phyloP scores from a whole-genome alignment of 179 eudicot genomes.

The Silene coronaria region DNA sequence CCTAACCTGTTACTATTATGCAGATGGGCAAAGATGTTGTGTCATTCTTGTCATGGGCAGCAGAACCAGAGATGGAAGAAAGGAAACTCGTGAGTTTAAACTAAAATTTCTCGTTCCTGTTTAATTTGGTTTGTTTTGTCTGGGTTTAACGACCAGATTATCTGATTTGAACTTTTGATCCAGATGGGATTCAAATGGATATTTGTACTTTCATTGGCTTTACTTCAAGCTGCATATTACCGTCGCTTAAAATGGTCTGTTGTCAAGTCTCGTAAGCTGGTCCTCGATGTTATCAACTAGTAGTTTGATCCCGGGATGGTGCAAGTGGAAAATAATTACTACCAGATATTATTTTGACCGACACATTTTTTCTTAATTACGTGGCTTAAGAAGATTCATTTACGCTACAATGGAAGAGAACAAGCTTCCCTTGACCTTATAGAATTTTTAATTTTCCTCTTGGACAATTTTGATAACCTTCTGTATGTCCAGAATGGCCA shows the following conservation, averaged over 20 bases:
- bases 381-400: slow-evolving; percentile 22
- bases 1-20: slow-evolving; percentile 12
- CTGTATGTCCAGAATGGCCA: slow-evolving; percentile 26
- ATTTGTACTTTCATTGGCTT: slow-evolving; percentile 71
- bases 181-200: slow-evolving; percentile 98
- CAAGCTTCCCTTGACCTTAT: slow-evolving; percentile 30
- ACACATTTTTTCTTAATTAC: slow-evolving; percentile 16
- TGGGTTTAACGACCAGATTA: not conserved
- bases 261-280: slow-evolving; percentile 71
- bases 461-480: slow-evolving; percentile 24
- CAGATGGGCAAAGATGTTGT: slow-evolving; percentile 96
- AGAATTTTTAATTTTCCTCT: slow-evolving; percentile 22
- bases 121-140: not conserved
- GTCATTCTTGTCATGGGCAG: slow-evolving; percentile 83
- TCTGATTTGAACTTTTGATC: slow-evolving; percentile 15
- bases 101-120: not conserved
- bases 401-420: slow-evolving; percentile 25
- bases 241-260: slow-evolving; percentile 90
- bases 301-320: slow-evolving; percentile 12
- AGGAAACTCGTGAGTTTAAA: slow-evolving; percentile 61
- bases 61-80: slow-evolving; percentile 99
- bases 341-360: slow-evolving; percentile 22
- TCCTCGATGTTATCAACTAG: slow-evolving; percentile 80
- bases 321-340: slow-evolving; percentile 28
- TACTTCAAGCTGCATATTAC: slow-evolving; percentile 80